phyloP scores from a whole-genome alignment of 352 stramenopile species.

The Phytophthora fragariae region DNA sequence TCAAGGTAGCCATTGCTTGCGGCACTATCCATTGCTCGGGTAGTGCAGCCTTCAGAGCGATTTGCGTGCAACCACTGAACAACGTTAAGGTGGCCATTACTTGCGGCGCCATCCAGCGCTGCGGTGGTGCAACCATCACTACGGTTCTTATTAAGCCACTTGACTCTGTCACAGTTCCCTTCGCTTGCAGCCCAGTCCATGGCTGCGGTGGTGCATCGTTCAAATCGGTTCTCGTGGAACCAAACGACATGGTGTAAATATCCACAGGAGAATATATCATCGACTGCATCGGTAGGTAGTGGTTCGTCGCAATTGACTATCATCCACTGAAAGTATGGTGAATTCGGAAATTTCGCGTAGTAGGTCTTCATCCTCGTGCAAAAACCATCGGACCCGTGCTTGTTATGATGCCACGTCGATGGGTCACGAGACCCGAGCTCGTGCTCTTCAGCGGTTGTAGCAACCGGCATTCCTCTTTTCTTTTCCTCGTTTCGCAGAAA shows the following conservation, averaged over 20 bases:
- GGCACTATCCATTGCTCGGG: conserved; percentile 26
- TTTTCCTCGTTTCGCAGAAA: neutral
- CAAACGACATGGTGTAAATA: conserved; percentile 8
- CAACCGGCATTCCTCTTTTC: neutral
- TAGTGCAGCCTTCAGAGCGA: conserved; percentile 17
- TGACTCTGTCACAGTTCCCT: too few relatives aligned
- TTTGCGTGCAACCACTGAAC: conserved; percentile 11
- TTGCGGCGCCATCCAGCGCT: conserved; percentile 21
- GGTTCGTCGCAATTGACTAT: neutral
- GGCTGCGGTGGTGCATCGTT: neutral
- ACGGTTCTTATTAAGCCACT: too few relatives aligned
- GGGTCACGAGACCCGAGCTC: neutral
- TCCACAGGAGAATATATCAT: conserved; percentile 6
- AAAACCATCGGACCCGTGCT: neutral
- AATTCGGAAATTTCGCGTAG: neutral
- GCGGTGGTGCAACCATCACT: neutral
- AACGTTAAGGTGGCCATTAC: neutral
- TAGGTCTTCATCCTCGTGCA: neutral
- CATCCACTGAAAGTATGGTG: neutral
- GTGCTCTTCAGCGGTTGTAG: neutral
- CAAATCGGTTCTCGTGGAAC: conserved; percentile 19
- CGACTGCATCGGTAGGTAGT: conserved; percentile 17
- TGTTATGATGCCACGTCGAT: neutral
- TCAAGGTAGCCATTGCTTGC: conserved; percentile 6
- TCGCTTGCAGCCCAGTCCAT: too few relatives aligned